phyloP scores from a whole-genome alignment of 169 alveolate species.

The Eimeria maxima region DNA sequence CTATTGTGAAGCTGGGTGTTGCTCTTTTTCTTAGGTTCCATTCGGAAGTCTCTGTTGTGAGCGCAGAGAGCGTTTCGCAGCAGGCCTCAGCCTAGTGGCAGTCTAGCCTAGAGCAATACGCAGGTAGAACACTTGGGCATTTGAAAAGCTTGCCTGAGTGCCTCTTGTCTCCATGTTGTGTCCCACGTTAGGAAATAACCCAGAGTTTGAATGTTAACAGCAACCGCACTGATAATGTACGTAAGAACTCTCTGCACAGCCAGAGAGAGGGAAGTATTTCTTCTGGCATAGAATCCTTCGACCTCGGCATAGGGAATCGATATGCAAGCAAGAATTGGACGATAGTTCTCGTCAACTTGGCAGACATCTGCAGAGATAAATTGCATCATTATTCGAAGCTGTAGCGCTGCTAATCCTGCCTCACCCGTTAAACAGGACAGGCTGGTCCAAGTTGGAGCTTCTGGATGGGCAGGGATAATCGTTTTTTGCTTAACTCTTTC shows the following conservation, averaged over 20 bases:
- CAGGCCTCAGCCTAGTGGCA: background rate
- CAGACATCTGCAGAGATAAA: conserved; percentile 52
- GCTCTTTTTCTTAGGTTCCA: background rate
- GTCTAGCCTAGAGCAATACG: background rate
- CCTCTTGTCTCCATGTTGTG: conserved; percentile 46
- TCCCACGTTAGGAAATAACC: conserved; percentile 50
- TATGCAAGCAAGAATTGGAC: conserved; percentile 56
- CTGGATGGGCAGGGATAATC: background rate
- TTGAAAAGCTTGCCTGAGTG: conserved; percentile 3
- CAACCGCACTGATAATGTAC: conserved; percentile 39
- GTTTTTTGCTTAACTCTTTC: background rate
- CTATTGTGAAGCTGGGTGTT: background rate
- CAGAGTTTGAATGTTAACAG: conserved; percentile 49
- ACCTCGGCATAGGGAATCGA: conserved; percentile 35
- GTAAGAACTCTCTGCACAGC: conserved; percentile 10
- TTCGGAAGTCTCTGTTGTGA: background rate
- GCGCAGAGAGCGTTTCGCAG: background rate
- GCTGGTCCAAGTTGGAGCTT: background rate
- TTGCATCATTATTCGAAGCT: background rate
- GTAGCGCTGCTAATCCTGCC: background rate
- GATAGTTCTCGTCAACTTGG: conserved; percentile 57
- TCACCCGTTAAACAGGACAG: background rate
- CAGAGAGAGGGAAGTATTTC: background rate
- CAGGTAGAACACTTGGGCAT: background rate
- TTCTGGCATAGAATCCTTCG: background rate